phyloP scores from a whole-genome alignment of 192 early-diverging fungal species.

The Coemansia sp. region DNA sequence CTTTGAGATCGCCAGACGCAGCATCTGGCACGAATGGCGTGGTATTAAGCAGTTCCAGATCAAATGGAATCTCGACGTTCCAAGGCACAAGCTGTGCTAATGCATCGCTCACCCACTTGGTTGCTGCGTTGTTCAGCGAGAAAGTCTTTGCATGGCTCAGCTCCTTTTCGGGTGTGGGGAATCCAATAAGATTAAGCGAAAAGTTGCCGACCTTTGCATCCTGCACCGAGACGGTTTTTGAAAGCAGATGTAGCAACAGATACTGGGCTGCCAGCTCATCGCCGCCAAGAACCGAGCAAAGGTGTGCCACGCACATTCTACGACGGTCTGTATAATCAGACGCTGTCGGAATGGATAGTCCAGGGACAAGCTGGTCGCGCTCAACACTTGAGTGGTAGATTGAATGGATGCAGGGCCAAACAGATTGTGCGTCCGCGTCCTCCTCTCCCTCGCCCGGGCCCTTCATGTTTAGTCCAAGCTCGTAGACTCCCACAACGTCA shows the following conservation, averaged over 20 bases:
- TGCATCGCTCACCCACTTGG: slow-evolving; percentile 36
- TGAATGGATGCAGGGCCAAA: slow-evolving; percentile 53
- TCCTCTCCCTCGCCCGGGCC: slow-evolving; percentile 15
- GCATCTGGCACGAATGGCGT: slow-evolving; percentile 60
- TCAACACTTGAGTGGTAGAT: slow-evolving; percentile 26
- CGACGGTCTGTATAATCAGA: slow-evolving; percentile 21
- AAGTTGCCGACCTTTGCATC: slow-evolving; percentile 67
- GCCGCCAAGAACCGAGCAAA: slow-evolving; percentile 60
- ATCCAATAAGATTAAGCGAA: slow-evolving; percentile 64
- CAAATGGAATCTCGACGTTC: slow-evolving; percentile 64
- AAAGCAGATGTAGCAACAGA: slow-evolving; percentile 67
- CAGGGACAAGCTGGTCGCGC: slow-evolving; percentile 13
- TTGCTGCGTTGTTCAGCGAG: slow-evolving; percentile 28
- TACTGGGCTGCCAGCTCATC: slow-evolving; percentile 70
- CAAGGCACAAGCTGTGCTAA: slow-evolving; percentile 58
- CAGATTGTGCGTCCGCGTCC: background rate
- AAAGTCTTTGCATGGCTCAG: slow-evolving; percentile 12
- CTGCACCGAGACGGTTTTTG: slow-evolving; percentile 50
- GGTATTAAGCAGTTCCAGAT: slow-evolving; percentile 62
- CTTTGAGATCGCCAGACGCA: slow-evolving; percentile 56
- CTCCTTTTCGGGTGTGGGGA: slow-evolving; percentile 25
- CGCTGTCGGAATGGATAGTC: slow-evolving; percentile 4
- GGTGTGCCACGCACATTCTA: slow-evolving; percentile 46
- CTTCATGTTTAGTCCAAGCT: slow-evolving; percentile 30
- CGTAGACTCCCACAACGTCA: slow-evolving; percentile 68